phyloP scores from a whole-genome alignment of 305 asterid species.

The Fraxinus sp. region DNA sequence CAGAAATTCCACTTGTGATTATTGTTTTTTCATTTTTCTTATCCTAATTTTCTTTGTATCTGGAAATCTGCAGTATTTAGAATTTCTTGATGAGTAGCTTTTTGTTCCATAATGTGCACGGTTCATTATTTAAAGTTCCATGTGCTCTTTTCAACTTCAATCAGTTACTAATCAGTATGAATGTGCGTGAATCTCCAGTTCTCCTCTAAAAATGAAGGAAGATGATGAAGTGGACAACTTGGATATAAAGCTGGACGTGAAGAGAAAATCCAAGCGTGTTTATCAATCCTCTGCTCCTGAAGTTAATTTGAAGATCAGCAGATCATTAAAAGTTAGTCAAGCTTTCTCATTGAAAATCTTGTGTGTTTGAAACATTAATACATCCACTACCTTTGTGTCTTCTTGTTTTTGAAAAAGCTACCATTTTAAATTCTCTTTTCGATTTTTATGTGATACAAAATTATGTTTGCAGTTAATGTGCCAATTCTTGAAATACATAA shows the following conservation, averaged over 20 bases:
- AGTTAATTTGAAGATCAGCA: slow-evolving; percentile 93
- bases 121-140: background rate
- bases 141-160: background rate
- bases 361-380: background rate
- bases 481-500: too few relatives aligned
- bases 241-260: slow-evolving; percentile 67
- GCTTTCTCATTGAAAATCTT: slow-evolving; percentile 27
- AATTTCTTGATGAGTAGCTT: background rate
- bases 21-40: background rate
- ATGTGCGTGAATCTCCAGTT: slow-evolving; percentile 45
- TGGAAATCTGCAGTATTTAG: background rate
- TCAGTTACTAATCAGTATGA: background rate
- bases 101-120: background rate
- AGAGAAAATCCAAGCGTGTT: slow-evolving; percentile 64
- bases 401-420: background rate
- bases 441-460: too few relatives aligned
- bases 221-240: slow-evolving; percentile 89
- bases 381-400: background rate
- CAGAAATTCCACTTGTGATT: background rate
- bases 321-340: slow-evolving; percentile 86
- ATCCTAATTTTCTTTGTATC: background rate
- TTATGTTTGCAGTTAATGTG: too few relatives aligned
- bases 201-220: slow-evolving; percentile 86
- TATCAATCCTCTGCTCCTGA: slow-evolving; percentile 68
- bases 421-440: too few relatives aligned